phyloP scores from a whole-genome alignment of 495 filamentous ascomycete species.

The Physcia stellaris region DNA sequence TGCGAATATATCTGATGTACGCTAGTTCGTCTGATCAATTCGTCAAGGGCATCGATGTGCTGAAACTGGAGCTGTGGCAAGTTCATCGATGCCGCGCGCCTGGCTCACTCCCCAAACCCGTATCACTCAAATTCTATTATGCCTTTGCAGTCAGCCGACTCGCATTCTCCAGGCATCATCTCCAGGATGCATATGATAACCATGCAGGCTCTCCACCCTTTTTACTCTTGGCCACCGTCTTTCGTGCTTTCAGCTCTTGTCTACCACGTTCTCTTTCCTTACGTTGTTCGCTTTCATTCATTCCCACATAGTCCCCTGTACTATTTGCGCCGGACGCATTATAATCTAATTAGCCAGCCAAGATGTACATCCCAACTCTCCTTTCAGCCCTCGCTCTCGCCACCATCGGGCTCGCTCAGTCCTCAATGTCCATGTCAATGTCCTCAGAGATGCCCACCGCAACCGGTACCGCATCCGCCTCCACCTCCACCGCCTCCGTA shows the following conservation, averaged over 20 bases:
- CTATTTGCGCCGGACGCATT: constrained; percentile 3
- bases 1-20: no score
- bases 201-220: not conserved
- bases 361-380: constrained; percentile 1
- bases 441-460: constrained; percentile 20
- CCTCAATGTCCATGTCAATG: constrained; percentile 19
- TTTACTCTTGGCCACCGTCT: not conserved
- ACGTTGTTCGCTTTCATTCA: not conserved
- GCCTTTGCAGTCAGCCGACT: no score
- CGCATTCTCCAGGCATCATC: no score
- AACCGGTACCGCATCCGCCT: constrained; percentile 19
- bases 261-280: not conserved
- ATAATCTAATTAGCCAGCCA: not conserved
- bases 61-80: no score
- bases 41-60: no score
- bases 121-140: not conserved
- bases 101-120: not conserved
- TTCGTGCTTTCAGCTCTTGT: not conserved
- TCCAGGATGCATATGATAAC: no score
- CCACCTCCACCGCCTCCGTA: constrained; percentile 4
- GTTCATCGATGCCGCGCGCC: not conserved
- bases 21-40: no score
- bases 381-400: constrained; percentile 4
- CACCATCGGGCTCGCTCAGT: constrained; percentile 8
- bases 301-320: not conserved